Evolutionary conservation across 2,329 filamentous ascomycete genomes (phyloP).

Genomic region (Paraphoma sp.): DNA sequence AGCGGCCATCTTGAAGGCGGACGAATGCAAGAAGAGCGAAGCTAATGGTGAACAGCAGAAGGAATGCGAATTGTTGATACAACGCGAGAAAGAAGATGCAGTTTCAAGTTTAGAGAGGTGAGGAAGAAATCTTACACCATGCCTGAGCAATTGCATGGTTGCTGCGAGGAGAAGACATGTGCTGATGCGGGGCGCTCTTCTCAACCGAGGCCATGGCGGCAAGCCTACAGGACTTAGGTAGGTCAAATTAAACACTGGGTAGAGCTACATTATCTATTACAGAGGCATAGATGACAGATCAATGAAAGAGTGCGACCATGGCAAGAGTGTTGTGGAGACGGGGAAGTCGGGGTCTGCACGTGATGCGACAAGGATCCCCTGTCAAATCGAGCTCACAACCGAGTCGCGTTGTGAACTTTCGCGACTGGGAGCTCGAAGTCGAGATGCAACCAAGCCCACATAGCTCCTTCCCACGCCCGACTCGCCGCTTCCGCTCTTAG

Average conservation of each 20-base stretch:
- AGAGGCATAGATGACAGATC: too few relatives aligned
- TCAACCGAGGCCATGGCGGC: too few relatives aligned
- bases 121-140: not conserved
- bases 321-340: too few relatives aligned
- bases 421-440: constrained; percentile 33
- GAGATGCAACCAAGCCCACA: constrained; percentile 28
- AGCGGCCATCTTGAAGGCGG: not conserved
- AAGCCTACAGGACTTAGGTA: too few relatives aligned
- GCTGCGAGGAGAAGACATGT: not conserved
- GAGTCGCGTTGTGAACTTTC: constrained; percentile 41
- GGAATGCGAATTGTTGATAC: not conserved
- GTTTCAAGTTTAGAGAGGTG: not conserved
- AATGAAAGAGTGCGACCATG: too few relatives aligned
- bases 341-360: constrained; percentile 19
- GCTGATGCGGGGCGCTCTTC: not conserved
- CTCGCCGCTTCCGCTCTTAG: constrained; percentile 5
- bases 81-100: not conserved
- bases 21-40: not conserved
- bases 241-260: too few relatives aligned
- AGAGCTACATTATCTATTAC: too few relatives aligned
- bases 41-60: not conserved
- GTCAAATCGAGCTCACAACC: constrained; percentile 16
- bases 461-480: constrained; percentile 10
- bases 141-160: not conserved
- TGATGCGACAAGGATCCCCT: constrained; percentile 33